Percentiles rank a stretch among this genome's conserved stretches.
These are phyloP conservation scores for Nakaseomyces nivariensis DNA, from an alignment of 1,139 yeast genomes.

Conservation along the genomic window DNA sequence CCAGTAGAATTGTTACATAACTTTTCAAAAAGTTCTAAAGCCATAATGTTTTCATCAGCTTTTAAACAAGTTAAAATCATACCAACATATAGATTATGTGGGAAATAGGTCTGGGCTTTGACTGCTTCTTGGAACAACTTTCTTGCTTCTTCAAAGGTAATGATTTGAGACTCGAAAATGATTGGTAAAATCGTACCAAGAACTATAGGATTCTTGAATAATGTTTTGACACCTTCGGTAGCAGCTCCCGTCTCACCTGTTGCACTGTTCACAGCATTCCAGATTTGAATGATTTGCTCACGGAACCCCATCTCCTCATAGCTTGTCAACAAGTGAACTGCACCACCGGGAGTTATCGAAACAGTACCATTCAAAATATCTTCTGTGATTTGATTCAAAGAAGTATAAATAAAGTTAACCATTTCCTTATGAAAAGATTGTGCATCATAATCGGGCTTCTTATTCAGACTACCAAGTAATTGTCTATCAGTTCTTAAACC, in stretches of 20 bases:
- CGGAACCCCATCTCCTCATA: conserved; percentile 43
- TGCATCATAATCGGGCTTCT: conserved; percentile 45
- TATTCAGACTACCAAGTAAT: conserved; percentile 38
- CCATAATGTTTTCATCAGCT: conserved; percentile 40
- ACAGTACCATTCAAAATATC: conserved; percentile 35
- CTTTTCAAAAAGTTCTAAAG: conserved; percentile 39
- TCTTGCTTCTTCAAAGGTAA: conserved; percentile 49
- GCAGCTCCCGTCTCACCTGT: conserved; percentile 14
- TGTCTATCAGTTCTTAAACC: conserved; percentile 41
- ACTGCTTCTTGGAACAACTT: conserved; percentile 31
- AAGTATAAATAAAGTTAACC: conserved; percentile 34
- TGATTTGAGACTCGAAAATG: conserved; percentile 44
- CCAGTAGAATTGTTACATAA: conserved; percentile 31
- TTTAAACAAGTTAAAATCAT: conserved; percentile 47
- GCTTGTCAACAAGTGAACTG: conserved; percentile 46
- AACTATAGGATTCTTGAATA: conserved; percentile 41
- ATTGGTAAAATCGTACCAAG: conserved; percentile 65
- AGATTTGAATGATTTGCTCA: conserved; percentile 43
- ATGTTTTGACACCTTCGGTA: conserved; percentile 4
- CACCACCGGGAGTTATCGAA: conserved; percentile 39
- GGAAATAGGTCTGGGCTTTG: conserved; percentile 25
- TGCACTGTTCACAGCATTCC: conserved; percentile 35
- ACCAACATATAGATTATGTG: conserved; percentile 44
- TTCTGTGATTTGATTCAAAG: conserved; percentile 39
- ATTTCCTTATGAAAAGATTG: conserved; percentile 40